A percentile compares a stretch with the other conserved stretches of the same genome.
Evolutionary conservation across 768 basidiomycete genomes (phyloP).

Genomic region (Termitomyces sp.): DNA sequence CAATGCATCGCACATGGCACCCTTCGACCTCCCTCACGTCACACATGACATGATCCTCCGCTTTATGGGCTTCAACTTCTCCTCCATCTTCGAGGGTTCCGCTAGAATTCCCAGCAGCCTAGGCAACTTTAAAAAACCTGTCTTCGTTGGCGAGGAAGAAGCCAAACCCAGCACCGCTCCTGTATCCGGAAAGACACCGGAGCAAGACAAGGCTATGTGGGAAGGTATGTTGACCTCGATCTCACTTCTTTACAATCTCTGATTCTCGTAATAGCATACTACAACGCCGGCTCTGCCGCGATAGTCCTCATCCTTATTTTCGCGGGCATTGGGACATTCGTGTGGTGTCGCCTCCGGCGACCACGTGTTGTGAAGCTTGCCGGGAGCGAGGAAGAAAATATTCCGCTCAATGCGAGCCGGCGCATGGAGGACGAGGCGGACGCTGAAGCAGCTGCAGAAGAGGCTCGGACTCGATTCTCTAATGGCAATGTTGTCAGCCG

Average conservation of each 20-base stretch:
- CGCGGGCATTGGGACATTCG: slow-evolving; percentile 62
- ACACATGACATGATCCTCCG: slow-evolving; percentile 98
- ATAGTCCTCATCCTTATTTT: slow-evolving; percentile 77
- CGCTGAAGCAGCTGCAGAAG: slow-evolving; percentile 18
- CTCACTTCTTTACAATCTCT: not conserved
- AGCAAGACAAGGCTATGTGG: slow-evolving; percentile 87
- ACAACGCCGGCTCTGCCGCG: slow-evolving; percentile 87
- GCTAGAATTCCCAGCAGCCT: slow-evolving; percentile 79
- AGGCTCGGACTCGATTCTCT: slow-evolving; percentile 23
- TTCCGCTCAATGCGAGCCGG: slow-evolving; percentile 54
- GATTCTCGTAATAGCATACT: slow-evolving; percentile 61
- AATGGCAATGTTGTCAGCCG: slow-evolving; percentile 3
- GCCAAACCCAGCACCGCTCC: slow-evolving; percentile 31
- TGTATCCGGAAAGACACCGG: slow-evolving; percentile 55
- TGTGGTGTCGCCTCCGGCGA: slow-evolving; percentile 73
- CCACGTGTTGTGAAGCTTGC: slow-evolving; percentile 36
- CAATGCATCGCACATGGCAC: slow-evolving; percentile 96
- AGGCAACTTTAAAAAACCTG: slow-evolving; percentile 67
- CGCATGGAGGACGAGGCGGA: slow-evolving; percentile 44
- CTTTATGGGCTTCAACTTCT: slow-evolving; percentile 92
- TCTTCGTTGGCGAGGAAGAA: slow-evolving; percentile 45
- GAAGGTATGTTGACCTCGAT: slow-evolving; percentile 53
- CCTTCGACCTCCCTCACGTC: slow-evolving; percentile 80
- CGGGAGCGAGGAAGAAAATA: slow-evolving; percentile 56
- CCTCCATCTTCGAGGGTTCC: slow-evolving; percentile 73